Conservation (phyloP, 345 rosid genomes). For the Physaria fendleri region DNA sequence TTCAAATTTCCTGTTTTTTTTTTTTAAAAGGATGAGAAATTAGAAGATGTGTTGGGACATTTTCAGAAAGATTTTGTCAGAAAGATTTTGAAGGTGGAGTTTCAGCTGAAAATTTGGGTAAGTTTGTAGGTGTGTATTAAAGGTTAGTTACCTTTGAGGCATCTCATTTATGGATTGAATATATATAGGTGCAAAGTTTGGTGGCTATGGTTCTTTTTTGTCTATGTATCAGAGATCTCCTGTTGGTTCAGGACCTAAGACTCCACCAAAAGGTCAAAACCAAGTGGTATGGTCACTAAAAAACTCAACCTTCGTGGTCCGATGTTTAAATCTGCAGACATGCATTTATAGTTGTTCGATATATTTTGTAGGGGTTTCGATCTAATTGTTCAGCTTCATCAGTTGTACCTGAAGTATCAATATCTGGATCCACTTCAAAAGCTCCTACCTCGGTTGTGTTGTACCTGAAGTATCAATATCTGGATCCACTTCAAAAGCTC, state of each 20-base stretch:
- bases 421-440: constrained; percentile 35
- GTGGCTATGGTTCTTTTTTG: constrained; percentile 38
- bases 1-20: background rate
- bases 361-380: constrained; percentile 40
- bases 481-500: constrained; percentile 35
- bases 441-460: too few species aligned
- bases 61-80: constrained; percentile 71
- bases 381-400: constrained; percentile 34
- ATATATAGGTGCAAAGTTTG: constrained; percentile 33
- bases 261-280: constrained; percentile 23
- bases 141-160: constrained; percentile 10
- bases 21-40: constrained; percentile 62
- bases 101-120: constrained; percentile 73
- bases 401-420: constrained; percentile 34
- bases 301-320: constrained; percentile 40
- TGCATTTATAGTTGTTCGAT: background rate
- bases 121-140: constrained; percentile 1
- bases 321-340: constrained; percentile 9
- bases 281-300: constrained; percentile 37
- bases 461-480: constrained; percentile 35
- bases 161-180: constrained; percentile 11
- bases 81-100: constrained; percentile 82
- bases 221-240: constrained; percentile 33
- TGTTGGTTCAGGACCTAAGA: constrained; percentile 21
- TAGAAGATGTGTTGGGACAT: constrained; percentile 60